Evolutionary conservation across 129 eudicot genomes (phyloP).

Genomic region (Chrysanthemum makinoi): DNA sequence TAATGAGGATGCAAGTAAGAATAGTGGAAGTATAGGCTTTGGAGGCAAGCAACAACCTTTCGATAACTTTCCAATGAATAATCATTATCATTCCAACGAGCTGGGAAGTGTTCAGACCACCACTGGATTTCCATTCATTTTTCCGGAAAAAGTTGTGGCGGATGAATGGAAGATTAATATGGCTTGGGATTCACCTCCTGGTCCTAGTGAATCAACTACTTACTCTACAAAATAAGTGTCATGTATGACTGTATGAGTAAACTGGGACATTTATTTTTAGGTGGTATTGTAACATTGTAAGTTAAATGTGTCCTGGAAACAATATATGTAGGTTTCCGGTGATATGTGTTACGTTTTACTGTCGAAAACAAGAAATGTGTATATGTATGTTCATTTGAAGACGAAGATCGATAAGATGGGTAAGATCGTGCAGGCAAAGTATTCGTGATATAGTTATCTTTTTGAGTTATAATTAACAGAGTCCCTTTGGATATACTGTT

Average conservation of each 20-base stretch:
- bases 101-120: slow-evolving; percentile 40
- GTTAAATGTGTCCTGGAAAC: slow-evolving; percentile 16
- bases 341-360: slow-evolving; percentile 6
- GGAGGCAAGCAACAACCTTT: slow-evolving; percentile 40
- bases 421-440: not conserved
- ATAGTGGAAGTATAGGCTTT: slow-evolving; percentile 25
- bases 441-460: too few relatives aligned
- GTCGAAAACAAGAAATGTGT: too few relatives aligned
- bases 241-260: slow-evolving; percentile 12
- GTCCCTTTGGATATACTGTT: too few relatives aligned
- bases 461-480: too few relatives aligned
- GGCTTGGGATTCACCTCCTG: slow-evolving; percentile 78
- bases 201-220: slow-evolving; percentile 59
- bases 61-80: slow-evolving; percentile 37
- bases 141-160: slow-evolving; percentile 24
- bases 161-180: slow-evolving; percentile 46
- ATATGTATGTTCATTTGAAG: too few relatives aligned
- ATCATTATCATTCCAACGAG: slow-evolving; percentile 29
- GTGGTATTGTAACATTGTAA: not conserved
- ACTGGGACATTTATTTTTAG: not conserved
- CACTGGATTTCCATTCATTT: slow-evolving; percentile 50
- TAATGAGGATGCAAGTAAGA: slow-evolving; percentile 30
- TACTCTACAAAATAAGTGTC: slow-evolving; percentile 54
- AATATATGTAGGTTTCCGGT: slow-evolving; percentile 1
- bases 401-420: too few relatives aligned